Conservation (phyloP, 2,329 filamentous ascomycete genomes). For the Macrophomina phaseolina region DNA sequence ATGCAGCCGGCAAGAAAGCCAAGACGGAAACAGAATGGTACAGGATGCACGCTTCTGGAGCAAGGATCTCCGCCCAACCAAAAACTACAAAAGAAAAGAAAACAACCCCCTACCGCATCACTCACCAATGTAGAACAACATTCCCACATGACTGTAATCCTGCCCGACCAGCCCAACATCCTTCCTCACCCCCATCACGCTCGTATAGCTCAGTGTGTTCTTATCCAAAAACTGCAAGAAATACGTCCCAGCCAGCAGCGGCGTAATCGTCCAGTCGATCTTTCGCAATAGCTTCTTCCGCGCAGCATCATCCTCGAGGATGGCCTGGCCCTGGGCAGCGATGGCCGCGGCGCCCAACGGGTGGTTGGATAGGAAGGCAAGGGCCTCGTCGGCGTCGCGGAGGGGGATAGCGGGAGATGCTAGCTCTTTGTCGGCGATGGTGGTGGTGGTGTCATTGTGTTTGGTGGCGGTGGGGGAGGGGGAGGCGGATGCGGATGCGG, state of each 20-base stretch:
- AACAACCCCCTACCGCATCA: not conserved
- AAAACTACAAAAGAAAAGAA: not conserved
- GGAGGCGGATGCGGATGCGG: not conserved
- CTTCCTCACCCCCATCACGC: slow-evolving; percentile 67
- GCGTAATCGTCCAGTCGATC: slow-evolving; percentile 27
- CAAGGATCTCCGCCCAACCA: not conserved
- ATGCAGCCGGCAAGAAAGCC: too few species aligned
- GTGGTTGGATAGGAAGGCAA: slow-evolving; percentile 43
- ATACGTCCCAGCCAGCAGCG: slow-evolving; percentile 61
- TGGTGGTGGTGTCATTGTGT: not conserved
- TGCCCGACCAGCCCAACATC: slow-evolving; percentile 48
- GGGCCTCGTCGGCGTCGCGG: slow-evolving; percentile 44
- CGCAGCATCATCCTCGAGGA: slow-evolving; percentile 35
- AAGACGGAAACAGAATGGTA: too few species aligned
- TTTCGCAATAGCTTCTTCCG: slow-evolving; percentile 23
- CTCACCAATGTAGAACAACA: slow-evolving; percentile 32
- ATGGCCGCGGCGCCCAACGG: slow-evolving; percentile 35
- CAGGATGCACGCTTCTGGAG: too few species aligned
- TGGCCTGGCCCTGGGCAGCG: slow-evolving; percentile 36
- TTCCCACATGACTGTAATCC: slow-evolving; percentile 30
- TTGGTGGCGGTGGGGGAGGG: not conserved
- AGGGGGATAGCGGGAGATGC: not conserved
- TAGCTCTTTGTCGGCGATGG: slow-evolving; percentile 5
- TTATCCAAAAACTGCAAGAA: slow-evolving; percentile 70
- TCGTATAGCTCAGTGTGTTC: slow-evolving; percentile 65